phyloP scores from a whole-genome alignment of 306 rosid species.

The Sechiopsis laciniata region DNA sequence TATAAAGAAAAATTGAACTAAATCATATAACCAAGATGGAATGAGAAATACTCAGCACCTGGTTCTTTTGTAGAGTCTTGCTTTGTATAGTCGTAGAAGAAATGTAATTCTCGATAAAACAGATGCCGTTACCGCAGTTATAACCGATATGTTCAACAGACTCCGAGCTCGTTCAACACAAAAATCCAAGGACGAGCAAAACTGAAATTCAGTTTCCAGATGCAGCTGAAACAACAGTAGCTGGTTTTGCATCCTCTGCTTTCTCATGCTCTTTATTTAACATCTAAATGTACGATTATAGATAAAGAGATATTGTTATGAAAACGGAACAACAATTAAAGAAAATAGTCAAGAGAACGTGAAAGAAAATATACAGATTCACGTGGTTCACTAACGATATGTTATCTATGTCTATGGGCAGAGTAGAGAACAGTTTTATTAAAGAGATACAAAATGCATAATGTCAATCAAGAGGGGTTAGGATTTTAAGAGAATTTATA shows the following conservation, averaged over 20 bases:
- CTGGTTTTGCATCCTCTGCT: conserved; percentile 45
- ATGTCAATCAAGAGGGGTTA: too few relatives aligned
- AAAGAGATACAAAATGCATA: too few relatives aligned
- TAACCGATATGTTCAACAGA: background rate
- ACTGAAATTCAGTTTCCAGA: conserved; percentile 26
- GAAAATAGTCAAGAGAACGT: too few relatives aligned
- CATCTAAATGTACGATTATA: conserved; percentile 27
- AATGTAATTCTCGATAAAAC: background rate
- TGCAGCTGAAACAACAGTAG: conserved; percentile 26
- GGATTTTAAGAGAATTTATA: too few relatives aligned
- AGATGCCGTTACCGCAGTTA: background rate
- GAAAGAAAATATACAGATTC: too few relatives aligned
- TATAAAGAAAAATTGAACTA: background rate
- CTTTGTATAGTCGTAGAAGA: background rate
- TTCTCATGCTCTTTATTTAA: conserved; percentile 52
- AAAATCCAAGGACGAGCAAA: background rate
- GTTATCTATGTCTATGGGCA: too few relatives aligned
- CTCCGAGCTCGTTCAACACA: background rate
- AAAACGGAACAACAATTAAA: too few relatives aligned
- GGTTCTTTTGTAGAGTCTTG: background rate
- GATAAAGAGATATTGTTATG: background rate
- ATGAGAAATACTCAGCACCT: background rate
- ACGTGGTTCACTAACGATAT: too few relatives aligned
- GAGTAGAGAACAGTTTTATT: too few relatives aligned
- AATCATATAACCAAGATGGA: background rate